These are phyloP conservation scores for Monosporascus ibericus DNA, from an alignment of 2,329 filamentous ascomycete genomes.

Conservation along the genomic window DNA sequence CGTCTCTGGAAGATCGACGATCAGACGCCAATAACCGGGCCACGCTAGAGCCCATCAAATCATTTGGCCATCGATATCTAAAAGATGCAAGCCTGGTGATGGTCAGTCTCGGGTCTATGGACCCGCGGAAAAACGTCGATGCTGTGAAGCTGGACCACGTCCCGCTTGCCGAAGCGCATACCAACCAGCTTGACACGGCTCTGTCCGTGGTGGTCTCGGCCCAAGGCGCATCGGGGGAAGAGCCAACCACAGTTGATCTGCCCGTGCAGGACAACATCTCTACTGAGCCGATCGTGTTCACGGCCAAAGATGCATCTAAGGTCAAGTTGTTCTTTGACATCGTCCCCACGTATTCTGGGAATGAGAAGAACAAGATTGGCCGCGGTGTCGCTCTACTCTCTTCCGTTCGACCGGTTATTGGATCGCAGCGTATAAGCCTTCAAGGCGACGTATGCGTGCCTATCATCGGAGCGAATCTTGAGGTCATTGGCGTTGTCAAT, in stretches of 20 bases:
- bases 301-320: conserved; percentile 66
- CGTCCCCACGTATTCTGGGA: conserved; percentile 89
- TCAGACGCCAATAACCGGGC: conserved; percentile 47
- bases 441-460: conserved; percentile 91
- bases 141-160: conserved; percentile 85
- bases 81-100: conserved; percentile 83
- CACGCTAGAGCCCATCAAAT: conserved; percentile 73
- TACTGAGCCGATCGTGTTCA: conserved; percentile 90
- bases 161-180: conserved; percentile 79
- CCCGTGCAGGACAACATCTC: conserved; percentile 91
- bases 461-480: conserved; percentile 76
- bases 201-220: conserved; percentile 88
- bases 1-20: conserved; percentile 56
- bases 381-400: conserved; percentile 84
- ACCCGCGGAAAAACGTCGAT: conserved; percentile 73
- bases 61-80: conserved; percentile 92
- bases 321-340: conserved; percentile 93
- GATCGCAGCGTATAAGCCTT: conserved; percentile 80
- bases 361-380: conserved; percentile 81
- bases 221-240: conserved; percentile 68
- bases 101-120: conserved; percentile 92
- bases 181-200: conserved; percentile 89
- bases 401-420: conserved; percentile 75
- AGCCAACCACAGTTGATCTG: conserved; percentile 83
- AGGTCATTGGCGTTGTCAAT: conserved; percentile 90